Evolutionary conservation across 805 yeast genomes (phyloP).

Genomic region (Candida awuae): DNA sequence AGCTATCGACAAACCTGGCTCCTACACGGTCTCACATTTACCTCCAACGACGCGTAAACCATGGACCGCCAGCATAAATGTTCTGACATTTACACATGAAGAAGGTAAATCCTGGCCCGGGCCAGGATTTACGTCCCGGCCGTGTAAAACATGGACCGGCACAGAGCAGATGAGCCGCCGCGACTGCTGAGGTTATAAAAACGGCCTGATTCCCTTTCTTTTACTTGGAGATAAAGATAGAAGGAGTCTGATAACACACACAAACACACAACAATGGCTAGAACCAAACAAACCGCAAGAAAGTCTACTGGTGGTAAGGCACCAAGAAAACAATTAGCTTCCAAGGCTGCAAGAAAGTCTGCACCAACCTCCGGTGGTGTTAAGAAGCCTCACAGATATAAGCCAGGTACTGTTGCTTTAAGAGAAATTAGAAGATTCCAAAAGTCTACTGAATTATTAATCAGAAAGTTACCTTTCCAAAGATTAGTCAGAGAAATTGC

Average conservation of each 20-base stretch:
- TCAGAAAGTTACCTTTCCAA: constrained; percentile 96
- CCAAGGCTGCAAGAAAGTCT: constrained; percentile 89
- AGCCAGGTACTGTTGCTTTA: constrained; percentile 95
- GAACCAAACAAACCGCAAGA: constrained; percentile 93
- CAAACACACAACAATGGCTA: constrained; percentile 50
- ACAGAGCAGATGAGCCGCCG: neutral
- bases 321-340: constrained; percentile 89
- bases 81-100: no score
- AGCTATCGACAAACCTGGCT: no score
- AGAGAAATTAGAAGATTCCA: constrained; percentile 98
- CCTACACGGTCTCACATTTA: neutral
- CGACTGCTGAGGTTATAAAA: neutral
- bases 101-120: no score
- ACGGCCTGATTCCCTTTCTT: neutral
- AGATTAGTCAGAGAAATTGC: constrained; percentile 95
- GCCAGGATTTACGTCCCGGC: neutral
- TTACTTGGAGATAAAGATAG: no score
- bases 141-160: neutral
- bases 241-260: neutral
- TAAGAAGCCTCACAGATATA: constrained; percentile 91
- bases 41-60: no score
- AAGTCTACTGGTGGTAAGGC: constrained; percentile 94
- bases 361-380: constrained; percentile 92
- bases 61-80: neutral
- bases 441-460: constrained; percentile 88